Evolutionary conservation across 2,329 filamentous ascomycete genomes (phyloP), one percentile per base, ranked within the genome.

Genomic region (Ophiosphaerella herpotricha): DNA sequence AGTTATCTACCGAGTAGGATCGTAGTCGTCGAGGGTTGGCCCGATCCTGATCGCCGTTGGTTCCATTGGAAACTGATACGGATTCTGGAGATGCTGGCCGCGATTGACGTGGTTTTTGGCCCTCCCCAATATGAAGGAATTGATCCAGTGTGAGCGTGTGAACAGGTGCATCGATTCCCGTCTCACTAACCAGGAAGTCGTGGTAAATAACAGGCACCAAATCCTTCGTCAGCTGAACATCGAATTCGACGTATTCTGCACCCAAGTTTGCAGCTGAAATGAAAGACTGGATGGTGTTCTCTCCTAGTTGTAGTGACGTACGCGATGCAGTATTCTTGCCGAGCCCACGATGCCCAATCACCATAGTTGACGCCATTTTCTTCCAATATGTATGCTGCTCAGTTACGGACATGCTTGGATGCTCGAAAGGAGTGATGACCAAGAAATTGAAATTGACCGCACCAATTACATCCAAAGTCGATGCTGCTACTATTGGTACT

Each of bases 181-280:
- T 97, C 75, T 99, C 94, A 68, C 91, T 96, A 71, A 99, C 94
- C 12, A 97, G 80, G 67, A 99, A 99, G 73, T 99, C 94, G 70
- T 99, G 94, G 70, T 99, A 99, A 65, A 99, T 96, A 58, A 99
- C 93, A 0, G 94, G 94, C 1, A 99, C 91, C 64, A 95, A 91
- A 69, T 99, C 94, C 68, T 99, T 99, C n/a, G 94, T 99, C 34
- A 99, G 79, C 71, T 99, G 94, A 0, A 99, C 94, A 70, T 99
- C 94, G 66, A 89, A 84, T 62, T 88, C 85, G 32, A 88, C 84
- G 61, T 87, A 87, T 8, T 82, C 83, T 11, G 85, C 94, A 7
- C 94, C 94, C 43, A 99, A 75, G 60, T 97, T 97, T 37, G 93
- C 92, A 2, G 94, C 94, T 2, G 93, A 91, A 66, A 97, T 96